Conservation (phyloP, 2,329 filamentous ascomycete species). For the Fusarium redolens region DNA sequence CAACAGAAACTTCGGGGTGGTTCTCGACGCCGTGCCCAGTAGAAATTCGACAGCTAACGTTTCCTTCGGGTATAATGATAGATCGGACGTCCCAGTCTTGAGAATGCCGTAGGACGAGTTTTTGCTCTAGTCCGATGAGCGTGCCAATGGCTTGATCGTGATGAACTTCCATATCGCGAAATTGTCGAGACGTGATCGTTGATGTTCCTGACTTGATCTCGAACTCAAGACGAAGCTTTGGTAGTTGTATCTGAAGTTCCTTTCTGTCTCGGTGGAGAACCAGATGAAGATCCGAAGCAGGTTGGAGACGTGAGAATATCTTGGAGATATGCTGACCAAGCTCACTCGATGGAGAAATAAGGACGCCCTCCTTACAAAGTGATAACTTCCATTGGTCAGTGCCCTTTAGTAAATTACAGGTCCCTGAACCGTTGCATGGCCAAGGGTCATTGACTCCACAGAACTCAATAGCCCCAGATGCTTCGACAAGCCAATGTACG, state of each 20-base stretch:
- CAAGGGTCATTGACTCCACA: slow-evolving; percentile 44
- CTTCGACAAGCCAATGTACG: slow-evolving; percentile 60
- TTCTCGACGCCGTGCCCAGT: neutral
- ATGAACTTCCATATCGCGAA: slow-evolving; percentile 31
- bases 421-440: slow-evolving; percentile 12
- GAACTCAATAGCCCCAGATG: slow-evolving; percentile 48
- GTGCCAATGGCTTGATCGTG: slow-evolving; percentile 27
- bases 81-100: slow-evolving; percentile 45
- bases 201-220: neutral
- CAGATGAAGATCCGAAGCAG: slow-evolving; percentile 14
- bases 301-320: slow-evolving; percentile 16
- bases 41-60: neutral
- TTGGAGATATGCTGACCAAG: neutral
- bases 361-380: neutral
- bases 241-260: neutral
- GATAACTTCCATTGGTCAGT: slow-evolving; percentile 5
- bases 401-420: slow-evolving; percentile 44
- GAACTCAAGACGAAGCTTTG: slow-evolving; percentile 41
- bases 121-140: slow-evolving; percentile 25
- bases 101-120: slow-evolving; percentile 56
- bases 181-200: slow-evolving; percentile 21
- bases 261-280: neutral
- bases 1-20: slow-evolving; percentile 54
- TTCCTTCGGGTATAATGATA: slow-evolving; percentile 54
- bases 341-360: neutral